These are phyloP conservation scores for Tetrahymena elliotti DNA, from an alignment of 73 alveolate genomes.

Conservation along the genomic window DNA sequence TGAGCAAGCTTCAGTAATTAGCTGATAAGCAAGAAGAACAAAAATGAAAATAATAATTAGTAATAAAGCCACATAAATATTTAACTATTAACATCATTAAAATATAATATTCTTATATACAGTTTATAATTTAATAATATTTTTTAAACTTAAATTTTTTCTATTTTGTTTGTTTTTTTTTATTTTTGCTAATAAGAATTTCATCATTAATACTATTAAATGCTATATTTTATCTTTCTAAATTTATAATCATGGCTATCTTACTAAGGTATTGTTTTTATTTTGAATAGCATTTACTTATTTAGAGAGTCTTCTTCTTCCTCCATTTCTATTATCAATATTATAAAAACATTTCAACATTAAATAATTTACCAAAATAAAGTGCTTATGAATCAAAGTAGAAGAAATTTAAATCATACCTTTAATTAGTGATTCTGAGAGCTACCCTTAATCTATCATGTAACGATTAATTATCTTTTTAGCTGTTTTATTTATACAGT, in stretches of 20 bases:
- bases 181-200: neutral
- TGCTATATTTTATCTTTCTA: neutral
- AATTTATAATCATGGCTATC: neutral
- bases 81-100: neutral
- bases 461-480: neutral
- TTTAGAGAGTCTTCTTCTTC: neutral
- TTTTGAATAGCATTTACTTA: neutral
- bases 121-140: too few relatives aligned
- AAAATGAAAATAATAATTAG: neutral
- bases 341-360: neutral
- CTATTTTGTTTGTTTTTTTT: too few relatives aligned
- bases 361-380: neutral
- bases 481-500: neutral
- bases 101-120: too few relatives aligned
- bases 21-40: neutral
- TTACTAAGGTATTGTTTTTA: neutral
- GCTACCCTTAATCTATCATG: neutral
- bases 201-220: neutral
- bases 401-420: neutral
- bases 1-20: neutral
- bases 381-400: neutral
- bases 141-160: too few relatives aligned
- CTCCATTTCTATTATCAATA: neutral
- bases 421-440: neutral
- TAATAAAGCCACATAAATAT: neutral